Evolutionary conservation across 2,329 filamentous ascomycete genomes (phyloP), one percentile per base, ranked within the genome.

Genomic region (Neopestalotiopsis clavispora): DNA sequence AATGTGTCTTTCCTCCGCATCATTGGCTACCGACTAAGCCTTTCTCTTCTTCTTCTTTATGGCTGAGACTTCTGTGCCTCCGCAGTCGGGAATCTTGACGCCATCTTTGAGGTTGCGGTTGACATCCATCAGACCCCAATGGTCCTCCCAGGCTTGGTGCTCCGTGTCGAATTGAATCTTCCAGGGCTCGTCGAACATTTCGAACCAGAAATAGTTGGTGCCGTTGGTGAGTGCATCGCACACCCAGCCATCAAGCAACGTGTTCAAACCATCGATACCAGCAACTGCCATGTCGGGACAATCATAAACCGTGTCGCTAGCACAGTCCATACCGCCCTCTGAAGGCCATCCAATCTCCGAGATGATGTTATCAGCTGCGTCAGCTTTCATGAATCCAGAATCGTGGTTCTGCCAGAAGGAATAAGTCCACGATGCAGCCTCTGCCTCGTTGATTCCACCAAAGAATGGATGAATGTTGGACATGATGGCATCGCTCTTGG

Each of bases 381-480:
- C 89, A 0, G 83, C 81, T 79, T 91, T 87, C 70, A 91, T 93
- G 70, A 94, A 86, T 0, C 80, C 72, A 0, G 89, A 87, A 73
- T 95, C 91, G 68, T 95, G 86, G 10, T 80, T 83, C 59, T 91
- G 81, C 92, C 94, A 98, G 82, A 98, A 98, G 17, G 80, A 81
- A 81, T 86, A 93, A 0, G 95, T 97, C 95, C 95, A 98, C 7
- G 78, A 82, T 0, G 94, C 91, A 0, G 94, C 94, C 1, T 87
- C 78, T 2, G 88, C 83, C 2, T 90, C 91, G 0, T 87, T 83
- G 13, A 94, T 89, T 61, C 95, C 95, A 0, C 91, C 92, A 77
- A 98, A 98, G 86, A 98, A 98, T 0, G 96, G 95, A 78, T 98
- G 96, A 67, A 98, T 93, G 78, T 98, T 98, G 74, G 94, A 92